phyloP scores from a whole-genome alignment of 148 eudicot genomes.

The Amaranthus hypochondriacus region DNA sequence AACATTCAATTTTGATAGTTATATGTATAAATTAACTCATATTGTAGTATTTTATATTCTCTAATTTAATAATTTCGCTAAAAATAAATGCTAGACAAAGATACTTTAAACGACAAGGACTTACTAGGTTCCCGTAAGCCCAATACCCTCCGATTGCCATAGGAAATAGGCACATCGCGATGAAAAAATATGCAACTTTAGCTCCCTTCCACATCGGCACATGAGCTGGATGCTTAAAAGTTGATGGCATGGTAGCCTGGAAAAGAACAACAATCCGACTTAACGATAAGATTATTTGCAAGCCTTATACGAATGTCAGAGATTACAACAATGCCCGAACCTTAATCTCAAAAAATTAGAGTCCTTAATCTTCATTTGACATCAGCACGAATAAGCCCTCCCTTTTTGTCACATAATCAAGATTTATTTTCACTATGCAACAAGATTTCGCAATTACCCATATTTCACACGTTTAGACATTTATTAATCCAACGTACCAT shows the following conservation, averaged over 20 bases:
- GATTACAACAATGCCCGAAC: too few relatives aligned
- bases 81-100: background rate
- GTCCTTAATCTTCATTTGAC: too few relatives aligned
- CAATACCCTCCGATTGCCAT: conserved; percentile 96
- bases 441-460: background rate
- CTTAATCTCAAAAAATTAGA: too few relatives aligned
- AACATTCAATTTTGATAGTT: too few relatives aligned
- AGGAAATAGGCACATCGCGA: conserved; percentile 91
- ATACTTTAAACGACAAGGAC: conserved; percentile 12
- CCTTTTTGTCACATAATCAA: too few relatives aligned
- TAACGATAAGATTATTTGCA: background rate
- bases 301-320: background rate
- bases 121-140: conserved; percentile 97
- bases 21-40: too few relatives aligned
- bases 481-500: too few relatives aligned
- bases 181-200: conserved; percentile 84
- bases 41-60: too few relatives aligned
- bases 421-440: background rate
- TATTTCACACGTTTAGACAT: background rate
- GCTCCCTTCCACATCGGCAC: conserved; percentile 99
- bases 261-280: background rate
- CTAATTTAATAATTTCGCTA: too few relatives aligned
- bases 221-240: conserved; percentile 95
- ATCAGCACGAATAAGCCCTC: too few relatives aligned
- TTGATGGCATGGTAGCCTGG: conserved; percentile 98